A percentile compares a stretch with the other conserved stretches of the same genome.
These are phyloP conservation scores for Septoria linicola DNA, from an alignment of 2,329 filamentous ascomycete genomes.

Conservation along the genomic window DNA sequence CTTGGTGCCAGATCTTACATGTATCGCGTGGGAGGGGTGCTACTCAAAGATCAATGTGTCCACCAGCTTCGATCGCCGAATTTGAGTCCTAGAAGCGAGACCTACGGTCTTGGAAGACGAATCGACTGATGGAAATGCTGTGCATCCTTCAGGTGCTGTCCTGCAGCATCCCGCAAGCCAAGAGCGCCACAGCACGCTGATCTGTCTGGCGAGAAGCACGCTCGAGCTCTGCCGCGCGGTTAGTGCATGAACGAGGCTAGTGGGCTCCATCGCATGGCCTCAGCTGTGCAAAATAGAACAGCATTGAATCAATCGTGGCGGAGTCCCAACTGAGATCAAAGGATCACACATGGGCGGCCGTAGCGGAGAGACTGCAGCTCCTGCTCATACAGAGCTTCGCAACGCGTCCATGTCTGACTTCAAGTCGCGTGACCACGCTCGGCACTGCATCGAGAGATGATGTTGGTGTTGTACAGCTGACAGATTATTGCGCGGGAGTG, in stretches of 20 bases:
- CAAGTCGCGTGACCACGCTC: too few relatives aligned
- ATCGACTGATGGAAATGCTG: not conserved
- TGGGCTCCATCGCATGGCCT: conserved; percentile 3
- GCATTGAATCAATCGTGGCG: not conserved
- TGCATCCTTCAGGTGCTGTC: not conserved
- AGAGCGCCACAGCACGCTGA: conserved; percentile 4
- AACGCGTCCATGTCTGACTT: too few relatives aligned
- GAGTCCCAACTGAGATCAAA: too few relatives aligned
- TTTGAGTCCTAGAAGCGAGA: not conserved
- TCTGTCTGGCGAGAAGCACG: not conserved
- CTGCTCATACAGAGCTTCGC: too few relatives aligned
- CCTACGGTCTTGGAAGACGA: not conserved
- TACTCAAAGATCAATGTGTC: not conserved
- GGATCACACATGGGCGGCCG: too few relatives aligned
- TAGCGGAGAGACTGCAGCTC: too few relatives aligned
- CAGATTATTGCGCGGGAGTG: too few relatives aligned
- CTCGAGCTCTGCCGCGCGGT: conserved; percentile 6
- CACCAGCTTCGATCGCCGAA: not conserved
- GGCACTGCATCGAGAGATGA: too few relatives aligned
- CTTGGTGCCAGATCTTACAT: not conserved
- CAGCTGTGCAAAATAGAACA: conserved; percentile 11
- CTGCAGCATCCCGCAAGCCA: not conserved
- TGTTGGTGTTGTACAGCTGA: too few relatives aligned
- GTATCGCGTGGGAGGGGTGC: too few relatives aligned
- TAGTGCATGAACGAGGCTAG: not conserved